Conservation (phyloP, 169 alveolate genomes). For the Cryptosporidium parvum region DNA sequence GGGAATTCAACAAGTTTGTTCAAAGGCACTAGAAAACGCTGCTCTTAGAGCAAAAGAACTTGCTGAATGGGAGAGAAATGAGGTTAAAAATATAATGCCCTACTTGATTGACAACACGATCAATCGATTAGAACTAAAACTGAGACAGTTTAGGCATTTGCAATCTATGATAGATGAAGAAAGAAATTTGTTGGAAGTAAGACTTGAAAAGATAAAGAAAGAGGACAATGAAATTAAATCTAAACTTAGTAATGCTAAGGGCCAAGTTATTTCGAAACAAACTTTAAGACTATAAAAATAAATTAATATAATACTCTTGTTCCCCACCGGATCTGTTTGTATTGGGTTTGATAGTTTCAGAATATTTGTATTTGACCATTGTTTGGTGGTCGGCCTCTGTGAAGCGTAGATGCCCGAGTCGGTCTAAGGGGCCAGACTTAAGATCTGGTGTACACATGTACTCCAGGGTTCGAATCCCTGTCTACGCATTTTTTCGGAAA, state of each 20-base stretch:
- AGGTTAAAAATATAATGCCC: conserved; percentile 47
- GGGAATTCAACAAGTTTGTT: conserved; percentile 68
- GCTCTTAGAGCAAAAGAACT: conserved; percentile 65
- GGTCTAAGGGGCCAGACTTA: conserved; percentile 79
- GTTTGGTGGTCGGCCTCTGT: not conserved
- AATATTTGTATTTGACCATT: not conserved
- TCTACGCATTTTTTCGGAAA: conserved; percentile 31
- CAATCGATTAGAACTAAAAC: conserved; percentile 43
- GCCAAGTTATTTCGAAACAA: conserved; percentile 15
- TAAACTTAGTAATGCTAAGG: conserved; percentile 25
- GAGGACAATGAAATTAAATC: conserved; percentile 43
- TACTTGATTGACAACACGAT: conserved; percentile 54
- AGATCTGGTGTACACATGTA: conserved; percentile 78
- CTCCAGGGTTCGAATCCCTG: conserved; percentile 79
- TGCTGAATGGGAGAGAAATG: conserved; percentile 54
- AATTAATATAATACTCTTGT: not conserved
- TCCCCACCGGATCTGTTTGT: not conserved
- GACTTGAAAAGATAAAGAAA: conserved; percentile 40
- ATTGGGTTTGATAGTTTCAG: too few species aligned
- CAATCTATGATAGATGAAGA: conserved; percentile 74
- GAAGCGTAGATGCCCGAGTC: conserved; percentile 78
- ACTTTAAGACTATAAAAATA: conserved; percentile 18
- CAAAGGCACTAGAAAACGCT: conserved; percentile 70
- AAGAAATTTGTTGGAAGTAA: conserved; percentile 29
- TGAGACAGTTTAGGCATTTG: conserved; percentile 51